phyloP scores from a whole-genome alignment of 352 stramenopile genomes.

The Phytopythium oedochilum region DNA sequence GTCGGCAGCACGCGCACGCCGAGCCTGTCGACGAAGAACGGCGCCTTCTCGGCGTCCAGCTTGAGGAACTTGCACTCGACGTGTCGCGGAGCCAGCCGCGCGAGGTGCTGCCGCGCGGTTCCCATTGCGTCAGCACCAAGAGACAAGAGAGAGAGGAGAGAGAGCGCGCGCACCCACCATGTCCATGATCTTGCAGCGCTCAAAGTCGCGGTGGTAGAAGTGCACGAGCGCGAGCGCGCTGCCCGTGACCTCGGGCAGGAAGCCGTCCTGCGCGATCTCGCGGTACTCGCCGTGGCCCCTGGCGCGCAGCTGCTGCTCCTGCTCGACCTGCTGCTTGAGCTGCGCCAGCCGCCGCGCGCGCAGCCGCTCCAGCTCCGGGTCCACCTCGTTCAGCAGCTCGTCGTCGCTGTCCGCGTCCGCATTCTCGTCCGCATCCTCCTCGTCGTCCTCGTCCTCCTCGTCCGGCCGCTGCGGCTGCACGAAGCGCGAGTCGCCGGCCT shows the following conservation, averaged over 20 bases:
- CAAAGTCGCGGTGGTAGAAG: constrained; percentile 97
- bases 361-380: constrained; percentile 75
- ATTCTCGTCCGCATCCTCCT: constrained; percentile 30
- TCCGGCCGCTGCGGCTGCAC: constrained; percentile 19
- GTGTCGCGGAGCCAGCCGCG: constrained; percentile 46
- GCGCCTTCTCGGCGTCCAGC: constrained; percentile 93
- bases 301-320: constrained; percentile 53
- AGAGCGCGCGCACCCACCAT: constrained; percentile 30
- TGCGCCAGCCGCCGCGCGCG: constrained; percentile 50
- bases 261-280: constrained; percentile 95
- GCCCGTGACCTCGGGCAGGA: constrained; percentile 91
- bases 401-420: constrained; percentile 60
- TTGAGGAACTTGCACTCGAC: constrained; percentile 95
- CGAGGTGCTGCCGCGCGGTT: constrained; percentile 35
- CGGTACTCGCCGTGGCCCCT: constrained; percentile 80
- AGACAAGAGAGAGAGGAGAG: background rate
- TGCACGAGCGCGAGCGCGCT: constrained; percentile 87
- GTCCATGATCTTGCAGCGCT: constrained; percentile 97
- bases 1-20: constrained; percentile 92
- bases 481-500: constrained; percentile 18
- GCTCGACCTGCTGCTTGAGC: constrained; percentile 53
- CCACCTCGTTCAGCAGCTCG: constrained; percentile 41
- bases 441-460: constrained; percentile 36
- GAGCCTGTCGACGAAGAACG: constrained; percentile 94
- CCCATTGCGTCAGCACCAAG: background rate